These are phyloP conservation scores for Gynostemma pentaphyllum DNA, from an alignment of 306 rosid species.

Conservation along the genomic window DNA sequence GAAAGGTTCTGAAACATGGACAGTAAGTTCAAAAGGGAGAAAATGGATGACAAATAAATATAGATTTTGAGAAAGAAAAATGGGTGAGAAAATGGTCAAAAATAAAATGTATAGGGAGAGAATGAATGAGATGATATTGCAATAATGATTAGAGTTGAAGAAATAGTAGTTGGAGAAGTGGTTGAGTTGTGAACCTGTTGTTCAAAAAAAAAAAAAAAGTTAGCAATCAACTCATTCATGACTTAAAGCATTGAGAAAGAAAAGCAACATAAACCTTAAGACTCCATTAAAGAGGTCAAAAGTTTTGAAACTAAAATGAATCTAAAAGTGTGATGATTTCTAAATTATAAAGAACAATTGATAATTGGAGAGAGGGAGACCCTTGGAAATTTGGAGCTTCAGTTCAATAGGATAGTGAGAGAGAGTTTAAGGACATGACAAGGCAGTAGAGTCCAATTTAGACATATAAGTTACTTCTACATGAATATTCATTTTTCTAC, in stretches of 20 bases:
- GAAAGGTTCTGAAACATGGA: constrained; percentile 32
- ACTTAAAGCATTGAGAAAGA: constrained; percentile 9
- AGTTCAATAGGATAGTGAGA: neutral
- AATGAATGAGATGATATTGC: neutral
- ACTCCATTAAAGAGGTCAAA: neutral
- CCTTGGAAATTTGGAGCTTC: constrained; percentile 4
- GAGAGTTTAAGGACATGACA: neutral
- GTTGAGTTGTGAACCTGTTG: neutral
- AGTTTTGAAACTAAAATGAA: neutral
- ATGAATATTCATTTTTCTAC: neutral
- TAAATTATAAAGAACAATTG: neutral
- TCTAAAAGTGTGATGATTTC: neutral
- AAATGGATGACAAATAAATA: too few relatives aligned
- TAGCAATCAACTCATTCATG: constrained; percentile 8
- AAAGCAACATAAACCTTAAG: neutral
- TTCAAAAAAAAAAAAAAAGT: constrained; percentile 5
- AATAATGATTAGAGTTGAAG: constrained; percentile 7
- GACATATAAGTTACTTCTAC: neutral
- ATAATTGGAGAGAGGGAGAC: neutral
- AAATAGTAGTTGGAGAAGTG: constrained; percentile 9
- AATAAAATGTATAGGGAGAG: too few relatives aligned
- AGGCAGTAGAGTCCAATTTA: neutral
- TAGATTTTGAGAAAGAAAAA: neutral
- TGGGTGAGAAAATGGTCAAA: neutral
- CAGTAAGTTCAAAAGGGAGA: too few relatives aligned